Evolutionary conservation across 78 protist species (phyloP).

Genomic region (Acrasis kona): DNA sequence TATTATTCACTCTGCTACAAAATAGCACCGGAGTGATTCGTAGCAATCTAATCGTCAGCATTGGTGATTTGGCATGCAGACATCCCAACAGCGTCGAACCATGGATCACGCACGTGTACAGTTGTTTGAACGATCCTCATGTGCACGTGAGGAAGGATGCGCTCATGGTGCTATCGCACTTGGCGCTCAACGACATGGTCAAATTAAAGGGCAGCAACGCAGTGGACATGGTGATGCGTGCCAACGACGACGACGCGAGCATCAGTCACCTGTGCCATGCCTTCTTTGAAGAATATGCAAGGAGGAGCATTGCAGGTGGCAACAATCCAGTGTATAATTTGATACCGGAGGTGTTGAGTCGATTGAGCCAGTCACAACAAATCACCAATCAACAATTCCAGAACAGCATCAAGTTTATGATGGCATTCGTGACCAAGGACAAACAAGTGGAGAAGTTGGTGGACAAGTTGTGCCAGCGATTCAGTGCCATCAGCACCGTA

Average conservation of each 20-base stretch:
- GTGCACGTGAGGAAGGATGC: slow-evolving; percentile 65
- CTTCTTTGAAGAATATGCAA: slow-evolving; percentile 50
- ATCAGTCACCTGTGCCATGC: slow-evolving; percentile 29
- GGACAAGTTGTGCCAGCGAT: slow-evolving; percentile 71
- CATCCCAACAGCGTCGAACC: slow-evolving; percentile 85
- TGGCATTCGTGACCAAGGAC: slow-evolving; percentile 63
- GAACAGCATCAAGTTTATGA: slow-evolving; percentile 40
- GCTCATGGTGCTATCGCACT: slow-evolving; percentile 82
- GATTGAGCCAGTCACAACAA: slow-evolving; percentile 5
- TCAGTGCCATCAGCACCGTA: slow-evolving; percentile 14
- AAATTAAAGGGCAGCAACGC: slow-evolving; percentile 27
- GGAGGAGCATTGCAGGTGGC: not conserved
- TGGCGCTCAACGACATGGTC: slow-evolving; percentile 88
- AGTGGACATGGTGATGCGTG: slow-evolving; percentile 52
- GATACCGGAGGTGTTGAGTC: slow-evolving; percentile 77
- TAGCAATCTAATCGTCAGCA: slow-evolving; percentile 66
- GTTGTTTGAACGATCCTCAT: slow-evolving; percentile 53
- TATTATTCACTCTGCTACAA: slow-evolving; percentile 43
- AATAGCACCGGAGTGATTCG: slow-evolving; percentile 14
- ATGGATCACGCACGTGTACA: slow-evolving; percentile 55
- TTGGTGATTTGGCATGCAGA: slow-evolving; percentile 81
- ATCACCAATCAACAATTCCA: slow-evolving; percentile 5
- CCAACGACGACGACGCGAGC: slow-evolving; percentile 38
- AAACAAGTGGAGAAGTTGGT: slow-evolving; percentile 53
- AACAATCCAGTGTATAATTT: slow-evolving; percentile 66